Conservation (phyloP, 495 filamentous ascomycete species). For the Talaromyces stipitatus region DNA sequence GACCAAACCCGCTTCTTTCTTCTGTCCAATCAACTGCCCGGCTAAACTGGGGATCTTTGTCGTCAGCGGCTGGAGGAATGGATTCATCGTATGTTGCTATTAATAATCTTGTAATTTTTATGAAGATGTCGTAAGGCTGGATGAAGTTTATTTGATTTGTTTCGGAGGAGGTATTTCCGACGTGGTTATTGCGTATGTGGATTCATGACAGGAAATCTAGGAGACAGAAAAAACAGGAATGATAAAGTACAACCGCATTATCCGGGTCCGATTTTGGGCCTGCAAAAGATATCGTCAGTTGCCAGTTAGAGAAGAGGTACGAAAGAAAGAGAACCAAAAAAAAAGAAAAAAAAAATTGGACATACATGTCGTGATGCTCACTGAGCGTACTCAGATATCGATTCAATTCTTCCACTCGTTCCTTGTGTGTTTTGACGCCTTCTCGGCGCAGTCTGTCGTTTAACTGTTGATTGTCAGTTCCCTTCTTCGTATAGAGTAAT, state of each 20-base stretch:
- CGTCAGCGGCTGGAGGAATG: constrained; percentile 5
- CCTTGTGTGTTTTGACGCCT: constrained; percentile 91
- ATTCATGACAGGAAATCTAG: not conserved
- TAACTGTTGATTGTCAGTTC: constrained; percentile 25
- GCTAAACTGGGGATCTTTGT: not conserved
- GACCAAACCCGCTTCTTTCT: not conserved
- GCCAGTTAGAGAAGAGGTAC: too few species aligned
- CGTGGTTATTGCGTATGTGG: not conserved
- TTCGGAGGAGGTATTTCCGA: not conserved
- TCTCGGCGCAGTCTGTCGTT: constrained; percentile 73
- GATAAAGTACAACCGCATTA: constrained; percentile 23
- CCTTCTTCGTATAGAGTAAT: not conserved
- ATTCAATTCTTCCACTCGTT: constrained; percentile 93
- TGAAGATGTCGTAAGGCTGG: not conserved
- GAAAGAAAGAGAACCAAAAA: too few species aligned
- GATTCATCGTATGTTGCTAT: not conserved
- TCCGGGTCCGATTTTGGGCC: constrained; percentile 71
- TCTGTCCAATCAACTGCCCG: not conserved
- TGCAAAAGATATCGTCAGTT: constrained; percentile 15
- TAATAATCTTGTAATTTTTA: not conserved
- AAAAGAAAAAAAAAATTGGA: constrained; percentile 12
- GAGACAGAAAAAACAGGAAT: constrained; percentile 5
- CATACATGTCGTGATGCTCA: constrained; percentile 95
- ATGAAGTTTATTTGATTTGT: not conserved
- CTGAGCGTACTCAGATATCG: constrained; percentile 83